A percentile compares a stretch with the other conserved stretches of the same genome.
Evolutionary conservation across 495 filamentous ascomycete species (phyloP).

Genomic region (Neurospora cerealis): DNA sequence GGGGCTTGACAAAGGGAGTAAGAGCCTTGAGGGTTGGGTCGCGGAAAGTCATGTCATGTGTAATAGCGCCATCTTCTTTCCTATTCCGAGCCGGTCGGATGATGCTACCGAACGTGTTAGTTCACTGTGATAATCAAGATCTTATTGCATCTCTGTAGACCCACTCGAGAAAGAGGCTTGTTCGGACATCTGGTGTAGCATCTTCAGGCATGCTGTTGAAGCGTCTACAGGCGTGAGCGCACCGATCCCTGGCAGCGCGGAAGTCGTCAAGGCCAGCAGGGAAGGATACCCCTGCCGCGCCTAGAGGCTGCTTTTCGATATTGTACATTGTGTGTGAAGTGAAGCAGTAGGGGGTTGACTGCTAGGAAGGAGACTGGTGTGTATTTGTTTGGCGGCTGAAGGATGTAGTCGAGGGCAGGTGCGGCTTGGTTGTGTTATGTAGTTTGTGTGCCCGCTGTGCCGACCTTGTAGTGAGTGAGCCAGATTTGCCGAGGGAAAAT

Average conservation of each 20-base stretch:
- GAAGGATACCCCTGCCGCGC: conserved; percentile 12
- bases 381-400: not conserved
- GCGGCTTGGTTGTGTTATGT: not conserved
- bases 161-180: conserved; percentile 23
- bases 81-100: conserved; percentile 21
- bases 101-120: conserved; percentile 13
- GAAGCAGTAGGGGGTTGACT: not conserved
- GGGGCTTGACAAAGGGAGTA: conserved; percentile 27
- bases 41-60: conserved; percentile 25
- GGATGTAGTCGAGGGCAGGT: not conserved
- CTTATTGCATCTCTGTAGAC: not conserved
- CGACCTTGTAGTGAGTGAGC: not conserved
- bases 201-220: conserved; percentile 28
- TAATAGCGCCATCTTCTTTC: conserved; percentile 13
- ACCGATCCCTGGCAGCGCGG: conserved; percentile 19
- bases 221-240: conserved; percentile 22
- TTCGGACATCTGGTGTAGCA: conserved; percentile 18
- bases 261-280: conserved; percentile 28
- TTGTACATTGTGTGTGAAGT: conserved; percentile 2
- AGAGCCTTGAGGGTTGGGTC: conserved; percentile 18
- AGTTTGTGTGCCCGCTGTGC: not conserved
- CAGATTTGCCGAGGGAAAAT: not conserved
- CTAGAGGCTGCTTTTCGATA: not conserved
- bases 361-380: not conserved
- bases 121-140: not conserved